Conservation (phyloP, 371 early-diverging fungal species). For the Gilbertella persicaria region DNA sequence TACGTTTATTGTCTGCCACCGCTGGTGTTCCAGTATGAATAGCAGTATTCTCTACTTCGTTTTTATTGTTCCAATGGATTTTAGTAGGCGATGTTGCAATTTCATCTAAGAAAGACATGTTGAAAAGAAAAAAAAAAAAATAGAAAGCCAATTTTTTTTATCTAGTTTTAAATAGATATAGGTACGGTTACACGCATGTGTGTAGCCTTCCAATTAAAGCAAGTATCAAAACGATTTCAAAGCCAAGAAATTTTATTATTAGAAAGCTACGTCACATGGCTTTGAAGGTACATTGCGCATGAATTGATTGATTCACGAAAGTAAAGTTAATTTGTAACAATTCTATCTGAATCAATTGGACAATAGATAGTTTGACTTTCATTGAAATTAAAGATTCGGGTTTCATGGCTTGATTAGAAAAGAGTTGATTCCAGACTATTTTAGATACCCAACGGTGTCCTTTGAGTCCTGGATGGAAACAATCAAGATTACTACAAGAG, state of each 20-base stretch:
- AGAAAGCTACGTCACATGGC: too few relatives aligned
- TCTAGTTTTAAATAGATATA: too few relatives aligned
- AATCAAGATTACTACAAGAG: constrained; percentile 19
- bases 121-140: not conserved
- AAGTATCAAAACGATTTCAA: too few relatives aligned
- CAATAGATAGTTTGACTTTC: constrained; percentile 31
- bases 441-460: constrained; percentile 19
- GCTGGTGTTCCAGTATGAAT: too few relatives aligned
- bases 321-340: constrained; percentile 25
- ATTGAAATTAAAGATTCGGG: constrained; percentile 27
- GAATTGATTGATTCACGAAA: too few relatives aligned
- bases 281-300: too few relatives aligned
- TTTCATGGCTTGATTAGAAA: constrained; percentile 11
- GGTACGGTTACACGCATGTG: too few relatives aligned
- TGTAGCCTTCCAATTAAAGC: too few relatives aligned
- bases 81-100: not conserved
- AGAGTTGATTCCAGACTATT: constrained; percentile 17
- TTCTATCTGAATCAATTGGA: constrained; percentile 41
- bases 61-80: not conserved
- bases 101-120: not conserved
- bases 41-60: not conserved
- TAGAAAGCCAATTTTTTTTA: too few relatives aligned
- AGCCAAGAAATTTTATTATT: too few relatives aligned
- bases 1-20: not conserved
- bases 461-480: constrained; percentile 17